A percentile compares a stretch with the other conserved stretches of the same genome.
These are phyloP conservation scores for Allantophomopsis cytisporea DNA, from an alignment of 2,329 filamentous ascomycete genomes.

Conservation along the genomic window DNA sequence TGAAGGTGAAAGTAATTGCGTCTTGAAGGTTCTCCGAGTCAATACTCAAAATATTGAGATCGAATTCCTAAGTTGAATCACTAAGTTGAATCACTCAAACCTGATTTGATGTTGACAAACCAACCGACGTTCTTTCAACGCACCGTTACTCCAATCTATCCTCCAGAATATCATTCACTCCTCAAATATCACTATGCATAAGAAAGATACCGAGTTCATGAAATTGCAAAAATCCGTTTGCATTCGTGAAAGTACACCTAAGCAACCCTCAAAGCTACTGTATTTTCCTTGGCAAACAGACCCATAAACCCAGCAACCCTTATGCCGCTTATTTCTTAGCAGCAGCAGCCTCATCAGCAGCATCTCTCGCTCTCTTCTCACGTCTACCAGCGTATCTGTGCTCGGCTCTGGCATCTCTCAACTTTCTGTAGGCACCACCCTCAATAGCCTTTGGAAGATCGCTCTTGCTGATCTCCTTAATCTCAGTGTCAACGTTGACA, in stretches of 20 bases:
- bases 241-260: slow-evolving; percentile 22
- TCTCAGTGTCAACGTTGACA: slow-evolving; percentile 46
- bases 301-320: slow-evolving; percentile 3
- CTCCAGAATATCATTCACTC: too few species aligned
- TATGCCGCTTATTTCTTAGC: slow-evolving; percentile 63
- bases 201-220: background rate
- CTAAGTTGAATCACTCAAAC: too few species aligned
- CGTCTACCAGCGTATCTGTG: slow-evolving; percentile 69
- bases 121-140: too few species aligned
- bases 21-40: too few species aligned
- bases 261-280: slow-evolving; percentile 18
- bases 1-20: too few species aligned
- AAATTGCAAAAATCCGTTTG: slow-evolving; percentile 10
- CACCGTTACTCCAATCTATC: too few species aligned
- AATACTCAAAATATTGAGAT: too few species aligned
- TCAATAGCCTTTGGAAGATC: slow-evolving; percentile 62
- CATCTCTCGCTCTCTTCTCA: slow-evolving; percentile 88
- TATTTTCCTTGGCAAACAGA: slow-evolving; percentile 8
- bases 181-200: too few species aligned
- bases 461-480: slow-evolving; percentile 70
- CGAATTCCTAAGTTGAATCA: too few species aligned
- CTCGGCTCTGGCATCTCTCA: slow-evolving; percentile 76
- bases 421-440: slow-evolving; percentile 75
- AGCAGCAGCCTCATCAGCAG: slow-evolving; percentile 63
- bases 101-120: too few species aligned